Evolutionary conservation across 2,329 filamentous ascomycete genomes (phyloP).

Genomic region (Aaosphaeria arxii): DNA sequence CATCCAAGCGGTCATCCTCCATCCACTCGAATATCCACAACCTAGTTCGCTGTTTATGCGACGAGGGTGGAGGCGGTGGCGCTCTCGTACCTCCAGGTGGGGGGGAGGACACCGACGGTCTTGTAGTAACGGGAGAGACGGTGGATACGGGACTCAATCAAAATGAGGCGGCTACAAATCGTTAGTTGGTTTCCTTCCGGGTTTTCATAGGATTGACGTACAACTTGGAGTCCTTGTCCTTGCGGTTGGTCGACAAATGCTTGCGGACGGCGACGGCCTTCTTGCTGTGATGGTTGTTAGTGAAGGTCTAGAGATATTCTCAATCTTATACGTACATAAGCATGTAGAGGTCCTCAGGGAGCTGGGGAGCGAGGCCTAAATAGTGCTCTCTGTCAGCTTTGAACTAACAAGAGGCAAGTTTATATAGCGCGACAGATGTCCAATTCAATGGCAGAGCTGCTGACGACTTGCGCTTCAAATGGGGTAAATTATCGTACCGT

Average conservation of each 20-base stretch:
- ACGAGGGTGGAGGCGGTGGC: slow-evolving; percentile 67
- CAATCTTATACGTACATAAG: background rate
- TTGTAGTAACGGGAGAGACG: slow-evolving; percentile 99
- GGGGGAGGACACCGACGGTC: slow-evolving; percentile 78
- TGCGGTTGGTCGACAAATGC: slow-evolving; percentile 99
- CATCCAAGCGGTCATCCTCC: slow-evolving; percentile 25
- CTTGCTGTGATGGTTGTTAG: slow-evolving; percentile 67
- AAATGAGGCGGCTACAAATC: slow-evolving; percentile 75
- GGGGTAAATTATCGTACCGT: slow-evolving; percentile 68
- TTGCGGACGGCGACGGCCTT: slow-evolving; percentile 93
- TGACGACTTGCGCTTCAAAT: slow-evolving; percentile 41
- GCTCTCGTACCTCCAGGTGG: slow-evolving; percentile 99
- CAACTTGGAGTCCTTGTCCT: slow-evolving; percentile 99
- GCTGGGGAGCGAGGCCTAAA: slow-evolving; percentile 92
- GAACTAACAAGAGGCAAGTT: slow-evolving; percentile 43
- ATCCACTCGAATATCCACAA: slow-evolving; percentile 14
- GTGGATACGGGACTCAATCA: slow-evolving; percentile 99
- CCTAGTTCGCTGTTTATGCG: slow-evolving; percentile 38
- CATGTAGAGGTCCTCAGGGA: slow-evolving; percentile 99
- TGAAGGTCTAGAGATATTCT: background rate
- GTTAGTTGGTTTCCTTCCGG: slow-evolving; percentile 1
- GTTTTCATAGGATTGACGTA: slow-evolving; percentile 12
- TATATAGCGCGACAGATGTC: slow-evolving; percentile 67
- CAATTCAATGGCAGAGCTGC: slow-evolving; percentile 23
- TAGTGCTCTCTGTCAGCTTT: slow-evolving; percentile 31